phyloP scores from a whole-genome alignment of 306 rosid species.

The Castanea mollissima region DNA sequence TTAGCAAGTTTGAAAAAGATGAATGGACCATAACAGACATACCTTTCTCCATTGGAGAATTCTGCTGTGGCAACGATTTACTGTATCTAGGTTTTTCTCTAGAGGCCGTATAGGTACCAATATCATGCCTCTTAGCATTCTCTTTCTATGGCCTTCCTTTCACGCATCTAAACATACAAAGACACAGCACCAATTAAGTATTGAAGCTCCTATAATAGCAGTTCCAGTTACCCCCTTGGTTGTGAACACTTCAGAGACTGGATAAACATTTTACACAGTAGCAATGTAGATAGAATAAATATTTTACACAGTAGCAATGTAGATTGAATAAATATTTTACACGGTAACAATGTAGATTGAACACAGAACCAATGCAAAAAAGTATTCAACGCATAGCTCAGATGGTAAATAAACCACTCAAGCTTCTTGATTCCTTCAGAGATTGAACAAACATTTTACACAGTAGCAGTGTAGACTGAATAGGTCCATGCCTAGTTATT shows the following conservation, averaged over 20 bases:
- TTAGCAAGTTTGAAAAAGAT: neutral
- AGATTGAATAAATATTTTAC: too few species aligned
- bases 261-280: too few species aligned
- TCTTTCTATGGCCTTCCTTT: conserved; percentile 38
- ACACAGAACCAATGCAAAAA: too few species aligned
- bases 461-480: too few species aligned
- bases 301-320: too few species aligned
- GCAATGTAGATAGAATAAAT: too few species aligned
- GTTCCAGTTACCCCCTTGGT: conserved; percentile 44
- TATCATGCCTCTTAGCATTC: conserved; percentile 26
- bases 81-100: conserved; percentile 33
- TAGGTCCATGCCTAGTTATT: too few species aligned
- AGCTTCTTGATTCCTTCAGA: too few species aligned
- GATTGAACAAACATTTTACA: too few species aligned
- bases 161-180: conserved; percentile 40
- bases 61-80: conserved; percentile 30
- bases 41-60: conserved; percentile 57
- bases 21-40: neutral
- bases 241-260: conserved; percentile 24
- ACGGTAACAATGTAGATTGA: too few species aligned
- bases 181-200: conserved; percentile 41
- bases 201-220: conserved; percentile 41
- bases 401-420: too few species aligned
- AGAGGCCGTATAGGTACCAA: conserved; percentile 31
- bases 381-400: too few species aligned